These are phyloP conservation scores for Botrytis galanthina DNA, from an alignment of 2,329 filamentous ascomycete genomes.

Conservation along the genomic window DNA sequence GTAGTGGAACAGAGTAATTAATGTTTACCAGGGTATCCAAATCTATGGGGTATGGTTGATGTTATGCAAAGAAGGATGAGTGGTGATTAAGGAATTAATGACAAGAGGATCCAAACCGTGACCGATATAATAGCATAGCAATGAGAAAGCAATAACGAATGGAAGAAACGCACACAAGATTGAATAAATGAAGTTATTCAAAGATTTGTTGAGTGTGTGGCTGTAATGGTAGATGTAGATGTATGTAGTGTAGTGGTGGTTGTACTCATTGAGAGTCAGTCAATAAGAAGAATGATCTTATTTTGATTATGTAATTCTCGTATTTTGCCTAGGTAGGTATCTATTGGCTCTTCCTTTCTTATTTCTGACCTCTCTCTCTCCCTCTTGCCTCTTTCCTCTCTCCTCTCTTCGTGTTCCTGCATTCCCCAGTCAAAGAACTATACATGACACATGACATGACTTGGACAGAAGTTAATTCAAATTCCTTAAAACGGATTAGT, in stretches of 20 bases:
- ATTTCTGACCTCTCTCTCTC: not conserved
- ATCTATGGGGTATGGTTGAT: not conserved
- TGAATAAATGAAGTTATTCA: conserved; percentile 9
- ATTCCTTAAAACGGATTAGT: not conserved
- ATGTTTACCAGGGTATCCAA: conserved; percentile 10
- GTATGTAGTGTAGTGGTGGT: too few species aligned
- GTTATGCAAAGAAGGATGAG: conserved; percentile 5
- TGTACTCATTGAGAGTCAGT: too few species aligned
- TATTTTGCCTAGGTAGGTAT: not conserved
- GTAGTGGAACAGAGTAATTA: not conserved
- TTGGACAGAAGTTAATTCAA: not conserved
- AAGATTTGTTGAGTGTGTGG: not conserved
- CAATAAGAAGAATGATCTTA: not conserved
- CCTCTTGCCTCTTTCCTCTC: not conserved
- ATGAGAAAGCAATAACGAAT: not conserved
- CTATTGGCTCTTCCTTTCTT: not conserved
- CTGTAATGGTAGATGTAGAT: not conserved
- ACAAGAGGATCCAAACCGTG: not conserved
- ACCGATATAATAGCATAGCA: not conserved
- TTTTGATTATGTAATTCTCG: not conserved
- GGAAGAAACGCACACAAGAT: not conserved
- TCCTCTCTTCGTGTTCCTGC: conserved; percentile 15
- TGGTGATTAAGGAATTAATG: not conserved
- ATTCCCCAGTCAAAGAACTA: conserved; percentile 14
- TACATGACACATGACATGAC: not conserved